Evolutionary conservation across 2,329 filamentous ascomycete species (phyloP), one percentile per base, ranked within the genome.

Genomic region (Immersiporthe knoxdaviesiana): DNA sequence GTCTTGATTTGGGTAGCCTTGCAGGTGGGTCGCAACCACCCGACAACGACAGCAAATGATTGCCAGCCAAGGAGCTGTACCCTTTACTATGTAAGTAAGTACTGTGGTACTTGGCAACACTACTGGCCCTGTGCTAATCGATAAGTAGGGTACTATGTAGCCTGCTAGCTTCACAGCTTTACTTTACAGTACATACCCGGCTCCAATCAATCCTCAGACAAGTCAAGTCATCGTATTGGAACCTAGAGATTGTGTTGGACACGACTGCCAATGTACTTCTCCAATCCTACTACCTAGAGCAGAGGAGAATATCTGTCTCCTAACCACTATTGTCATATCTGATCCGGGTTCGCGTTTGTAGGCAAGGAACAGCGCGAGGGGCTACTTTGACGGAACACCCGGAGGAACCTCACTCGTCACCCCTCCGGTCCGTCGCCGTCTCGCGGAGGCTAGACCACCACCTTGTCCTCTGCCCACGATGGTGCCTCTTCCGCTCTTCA

Each of bases 401-500:
- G 54, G 62, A 56, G 50, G 62, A 35, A 69, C 52, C 65, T 60
- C 54, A 18, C 16, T 44, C 37, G 61, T 62, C 44, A 21, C 41
- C 44, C 61, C 37, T 32, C 47, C 60, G 44, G 21, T 21, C 67
- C 30, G 63, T 56, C 60, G 59, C 50, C 54, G 61, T 58, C 50
- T 35, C 56, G 54, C 50, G 35, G 58, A 60, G 52, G 27, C 44
- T 47, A 8, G 21, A n/a, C 24, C 35, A 63, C 54, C 32, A 16
- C 18, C 27, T 52, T 30, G 14, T 27, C 21, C 14, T 56, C 37
- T 24, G 8, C n/a, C 18, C 73, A 74, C 71, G 66, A 91, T 91
- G 89, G 88, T 91, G 59, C 84, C 88, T 68, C 81, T 91, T 52
- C 89, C 89, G 27, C 81, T 91, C 24, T 91, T 91, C 80, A 91